A percentile compares a stretch with the other conserved stretches of the same genome.
phyloP scores from a whole-genome alignment of 2,329 filamentous ascomycete genomes.

The Ophiosphaerella herpotricha region DNA sequence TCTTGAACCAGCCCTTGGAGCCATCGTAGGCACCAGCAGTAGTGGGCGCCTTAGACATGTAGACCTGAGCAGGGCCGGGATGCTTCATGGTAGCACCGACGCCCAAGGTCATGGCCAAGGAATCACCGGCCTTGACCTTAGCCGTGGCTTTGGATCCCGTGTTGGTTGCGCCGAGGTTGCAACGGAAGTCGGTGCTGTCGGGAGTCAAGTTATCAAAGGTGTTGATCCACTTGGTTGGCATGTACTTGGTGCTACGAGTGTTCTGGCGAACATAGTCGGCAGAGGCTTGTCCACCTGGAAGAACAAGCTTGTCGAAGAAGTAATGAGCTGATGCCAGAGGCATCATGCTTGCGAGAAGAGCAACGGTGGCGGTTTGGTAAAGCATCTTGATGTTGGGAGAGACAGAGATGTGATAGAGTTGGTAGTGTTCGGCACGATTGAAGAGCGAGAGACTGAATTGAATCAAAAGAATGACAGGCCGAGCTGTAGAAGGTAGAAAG shows the following conservation, averaged over 20 bases:
- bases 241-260: slow-evolving; percentile 24
- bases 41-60: slow-evolving; percentile 35
- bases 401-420: background rate
- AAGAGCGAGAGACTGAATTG: background rate
- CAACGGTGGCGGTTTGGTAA: slow-evolving; percentile 1
- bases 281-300: slow-evolving; percentile 15
- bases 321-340: slow-evolving; percentile 27
- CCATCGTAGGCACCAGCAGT: slow-evolving; percentile 24
- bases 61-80: slow-evolving; percentile 29
- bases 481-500: slow-evolving; percentile 3
- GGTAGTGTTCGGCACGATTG: background rate
- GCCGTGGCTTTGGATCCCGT: slow-evolving; percentile 18
- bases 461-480: slow-evolving; percentile 6
- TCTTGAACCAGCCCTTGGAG: slow-evolving; percentile 40
- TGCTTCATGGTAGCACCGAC: slow-evolving; percentile 29
- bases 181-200: slow-evolving; percentile 29
- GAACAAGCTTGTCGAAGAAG: slow-evolving; percentile 28
- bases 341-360: slow-evolving; percentile 4
- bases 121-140: slow-evolving; percentile 28
- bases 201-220: slow-evolving; percentile 25
- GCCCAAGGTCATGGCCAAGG: slow-evolving; percentile 23
- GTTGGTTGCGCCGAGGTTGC: slow-evolving; percentile 29
- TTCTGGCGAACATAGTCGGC: slow-evolving; percentile 28
- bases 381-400: slow-evolving; percentile 1
- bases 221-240: slow-evolving; percentile 32